Conservation (phyloP, 1,284 basidiomycete species). For the Trichosporon sp. region DNA sequence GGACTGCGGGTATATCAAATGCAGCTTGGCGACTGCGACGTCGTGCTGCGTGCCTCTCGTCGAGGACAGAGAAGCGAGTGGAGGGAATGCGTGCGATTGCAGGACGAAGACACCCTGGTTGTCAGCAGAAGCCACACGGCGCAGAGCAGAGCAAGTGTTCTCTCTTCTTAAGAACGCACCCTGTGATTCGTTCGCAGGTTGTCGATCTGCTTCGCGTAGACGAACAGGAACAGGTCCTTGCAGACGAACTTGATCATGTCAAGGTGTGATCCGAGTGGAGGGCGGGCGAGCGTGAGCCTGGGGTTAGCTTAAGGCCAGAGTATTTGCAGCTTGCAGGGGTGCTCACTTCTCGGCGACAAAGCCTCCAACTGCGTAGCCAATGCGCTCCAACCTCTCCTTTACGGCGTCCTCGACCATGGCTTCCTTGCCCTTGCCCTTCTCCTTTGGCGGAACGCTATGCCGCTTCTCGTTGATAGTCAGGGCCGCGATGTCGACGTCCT, state of each 20-base stretch:
- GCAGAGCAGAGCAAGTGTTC: not conserved
- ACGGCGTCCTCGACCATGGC: constrained; percentile 63
- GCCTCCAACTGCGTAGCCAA: constrained; percentile 80
- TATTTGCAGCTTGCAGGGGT: not conserved
- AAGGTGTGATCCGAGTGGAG: constrained; percentile 73
- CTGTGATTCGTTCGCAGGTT: constrained; percentile 91
- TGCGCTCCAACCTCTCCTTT: constrained; percentile 65
- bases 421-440: constrained; percentile 45
- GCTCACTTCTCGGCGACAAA: constrained; percentile 77
- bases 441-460: constrained; percentile 3
- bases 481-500: constrained; percentile 26
- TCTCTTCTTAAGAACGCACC: constrained; percentile 51
- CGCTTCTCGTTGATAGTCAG: constrained; percentile 1
- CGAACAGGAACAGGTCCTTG: constrained; percentile 67
- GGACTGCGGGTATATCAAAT: constrained; percentile 71
- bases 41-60: constrained; percentile 66
- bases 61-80: constrained; percentile 68
- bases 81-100: constrained; percentile 84
- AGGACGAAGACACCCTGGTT: constrained; percentile 83
- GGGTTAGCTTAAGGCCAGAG: not conserved
- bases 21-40: constrained; percentile 67
- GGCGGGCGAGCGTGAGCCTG: constrained; percentile 69
- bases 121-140: not conserved
- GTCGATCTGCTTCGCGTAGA: constrained; percentile 75
- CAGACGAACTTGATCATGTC: constrained; percentile 93